Evolutionary conservation across 2,329 filamentous ascomycete species (phyloP), one percentile per base, ranked within the genome.

Genomic region (Hansfordia pulvinata): DNA sequence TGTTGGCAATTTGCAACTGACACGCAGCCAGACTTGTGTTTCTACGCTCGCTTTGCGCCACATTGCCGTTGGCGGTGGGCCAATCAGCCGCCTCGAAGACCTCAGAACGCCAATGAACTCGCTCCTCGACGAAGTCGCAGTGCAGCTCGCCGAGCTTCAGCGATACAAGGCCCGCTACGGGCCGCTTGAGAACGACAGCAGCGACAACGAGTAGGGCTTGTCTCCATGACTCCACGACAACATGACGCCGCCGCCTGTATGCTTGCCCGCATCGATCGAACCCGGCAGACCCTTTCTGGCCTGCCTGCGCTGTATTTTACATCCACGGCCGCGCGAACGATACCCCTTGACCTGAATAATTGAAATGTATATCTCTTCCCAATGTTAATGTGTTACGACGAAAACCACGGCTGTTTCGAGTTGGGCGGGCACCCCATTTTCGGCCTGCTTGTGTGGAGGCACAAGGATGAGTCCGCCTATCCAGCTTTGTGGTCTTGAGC

Each of bases 21-120:
- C 23, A 24, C 8, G 8, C 23, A 10, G 8, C 28, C 38, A 92
- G 84, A 77, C 82, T 27, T 90, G 82, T 46, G 69, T 86, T 39
- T 80, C 78, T 17, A 84, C 82, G 1, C 66, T 94, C 26, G 62
- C 73, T 9, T 61, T 93, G 41, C 77, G 88, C 25, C 78, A 93
- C 50, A 69, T 92, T 50, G 70, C 83, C 38, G 65, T 68, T 18
- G 83, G 84, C 9, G 70, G 77, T 40, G 69, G 62, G 20, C 50
- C 52, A 2, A 64, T 82, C 25, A 56, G 62, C 23, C 60, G 65
- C 35, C 66, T 93, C 15, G 65, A 79, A 28, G 69, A 83, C 37
- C 69, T 93, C 33, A 74, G 82, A 8, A 77, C 71, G 12, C 80
- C 85, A 3, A 93, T 94, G 66, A 52, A 62, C 8, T 69, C 76